Evolutionary conservation across 1,284 basidiomycete genomes (phyloP).

Genomic region (Salmacisia buchloeana): DNA sequence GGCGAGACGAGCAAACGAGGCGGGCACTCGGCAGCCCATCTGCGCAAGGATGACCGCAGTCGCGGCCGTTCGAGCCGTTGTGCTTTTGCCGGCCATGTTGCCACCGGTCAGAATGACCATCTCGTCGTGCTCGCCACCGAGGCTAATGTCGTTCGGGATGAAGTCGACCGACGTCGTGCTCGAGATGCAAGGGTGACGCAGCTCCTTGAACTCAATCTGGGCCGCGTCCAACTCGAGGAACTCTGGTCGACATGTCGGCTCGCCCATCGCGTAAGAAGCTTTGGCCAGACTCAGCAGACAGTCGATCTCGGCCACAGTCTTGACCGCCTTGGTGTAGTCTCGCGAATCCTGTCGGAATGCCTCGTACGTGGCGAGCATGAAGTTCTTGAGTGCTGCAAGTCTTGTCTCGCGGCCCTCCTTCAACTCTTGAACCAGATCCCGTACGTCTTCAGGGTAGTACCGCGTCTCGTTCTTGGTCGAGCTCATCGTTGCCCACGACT

Average conservation of each 20-base stretch:
- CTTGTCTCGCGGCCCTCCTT: constrained; percentile 49
- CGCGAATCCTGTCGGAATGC: constrained; percentile 76
- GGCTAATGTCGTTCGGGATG: constrained; percentile 86
- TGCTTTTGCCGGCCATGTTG: constrained; percentile 64
- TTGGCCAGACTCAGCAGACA: constrained; percentile 89
- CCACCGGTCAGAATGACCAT: constrained; percentile 90
- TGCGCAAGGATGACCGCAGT: constrained; percentile 93
- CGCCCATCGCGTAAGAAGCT: constrained; percentile 78
- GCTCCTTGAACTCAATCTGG: constrained; percentile 69
- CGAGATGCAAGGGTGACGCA: constrained; percentile 69
- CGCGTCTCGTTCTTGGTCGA: constrained; percentile 45
- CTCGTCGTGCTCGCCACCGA: constrained; percentile 72
- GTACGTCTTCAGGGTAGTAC: constrained; percentile 44
- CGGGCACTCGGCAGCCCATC: constrained; percentile 95
- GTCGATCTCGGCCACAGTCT: constrained; percentile 77
- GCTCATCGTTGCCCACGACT: constrained; percentile 42
- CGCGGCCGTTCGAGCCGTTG: constrained; percentile 87
- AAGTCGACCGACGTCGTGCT: constrained; percentile 58
- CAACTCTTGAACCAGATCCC: constrained; percentile 44
- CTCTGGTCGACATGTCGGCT: constrained; percentile 83
- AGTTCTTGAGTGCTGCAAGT: constrained; percentile 43
- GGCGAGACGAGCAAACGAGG: constrained; percentile 70
- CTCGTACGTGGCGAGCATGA: constrained; percentile 54
- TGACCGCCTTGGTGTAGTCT: constrained; percentile 44
- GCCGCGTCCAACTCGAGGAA: constrained; percentile 75